phyloP scores from a whole-genome alignment of 495 filamentous ascomycete genomes.

The Parathielavia appendiculata region DNA sequence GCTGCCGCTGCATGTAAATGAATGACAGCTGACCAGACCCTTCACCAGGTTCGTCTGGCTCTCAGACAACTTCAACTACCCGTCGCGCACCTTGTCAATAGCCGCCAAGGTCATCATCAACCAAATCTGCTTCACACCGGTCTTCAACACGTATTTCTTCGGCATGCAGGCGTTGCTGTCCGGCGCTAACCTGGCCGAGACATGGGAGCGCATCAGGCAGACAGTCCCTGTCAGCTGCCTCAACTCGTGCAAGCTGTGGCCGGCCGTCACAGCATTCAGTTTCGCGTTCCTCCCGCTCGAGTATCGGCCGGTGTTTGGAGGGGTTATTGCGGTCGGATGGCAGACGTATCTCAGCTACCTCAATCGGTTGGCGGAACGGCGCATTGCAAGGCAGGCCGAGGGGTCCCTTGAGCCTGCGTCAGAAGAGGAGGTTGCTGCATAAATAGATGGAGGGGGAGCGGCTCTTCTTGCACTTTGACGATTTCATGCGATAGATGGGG shows the following conservation, averaged over 20 bases:
- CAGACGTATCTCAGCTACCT: constrained; percentile 84
- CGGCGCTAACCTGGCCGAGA: constrained; percentile 54
- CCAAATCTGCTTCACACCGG: constrained; percentile 74
- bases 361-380: constrained; percentile 63
- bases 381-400: neutral
- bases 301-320: constrained; percentile 74
- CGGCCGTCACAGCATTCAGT: constrained; percentile 78
- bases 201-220: constrained; percentile 61
- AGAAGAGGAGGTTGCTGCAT: constrained; percentile 14
- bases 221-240: constrained; percentile 71
- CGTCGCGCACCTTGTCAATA: constrained; percentile 63
- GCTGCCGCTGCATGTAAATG: too few relatives aligned
- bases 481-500: neutral
- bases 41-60: constrained; percentile 71
- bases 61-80: constrained; percentile 72
- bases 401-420: neutral
- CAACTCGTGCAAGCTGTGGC: constrained; percentile 88
- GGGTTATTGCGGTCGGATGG: constrained; percentile 77
- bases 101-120: constrained; percentile 73
- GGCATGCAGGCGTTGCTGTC: constrained; percentile 65
- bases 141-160: constrained; percentile 93
- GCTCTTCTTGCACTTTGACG: neutral
- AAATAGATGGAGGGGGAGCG: neutral
- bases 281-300: constrained; percentile 77
- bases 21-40: neutral